A percentile compares a stretch with the other conserved stretches of the same genome.
phyloP scores from a whole-genome alignment of 164 flowering plant genomes.

The Nymphaea thermarum region DNA sequence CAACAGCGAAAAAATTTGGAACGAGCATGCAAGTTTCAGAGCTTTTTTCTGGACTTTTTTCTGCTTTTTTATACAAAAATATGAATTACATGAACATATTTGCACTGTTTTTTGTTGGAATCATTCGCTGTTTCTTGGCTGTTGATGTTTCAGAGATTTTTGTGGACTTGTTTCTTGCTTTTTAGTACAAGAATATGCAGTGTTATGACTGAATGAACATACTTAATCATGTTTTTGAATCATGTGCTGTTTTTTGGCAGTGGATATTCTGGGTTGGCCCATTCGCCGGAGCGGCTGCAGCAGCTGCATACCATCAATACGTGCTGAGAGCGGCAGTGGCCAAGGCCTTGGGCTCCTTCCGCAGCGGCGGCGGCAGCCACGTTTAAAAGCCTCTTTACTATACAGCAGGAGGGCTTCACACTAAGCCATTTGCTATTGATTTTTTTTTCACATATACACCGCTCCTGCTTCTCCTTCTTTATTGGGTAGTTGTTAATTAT shows the following conservation, averaged over 20 bases:
- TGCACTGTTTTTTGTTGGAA: too few species aligned
- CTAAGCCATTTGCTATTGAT: neutral
- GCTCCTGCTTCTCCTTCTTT: neutral
- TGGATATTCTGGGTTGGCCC: slow-evolving; percentile 93
- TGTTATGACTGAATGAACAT: too few species aligned
- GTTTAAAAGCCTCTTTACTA: neutral
- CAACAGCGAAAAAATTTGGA: slow-evolving; percentile 24
- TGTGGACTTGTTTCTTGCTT: too few species aligned
- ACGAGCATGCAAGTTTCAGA: slow-evolving; percentile 18
- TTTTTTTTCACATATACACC: neutral
- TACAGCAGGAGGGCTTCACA: neutral
- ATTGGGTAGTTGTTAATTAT: too few species aligned
- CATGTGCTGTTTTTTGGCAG: slow-evolving; percentile 13
- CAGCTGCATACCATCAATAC: slow-evolving; percentile 75
- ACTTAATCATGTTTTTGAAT: too few species aligned
- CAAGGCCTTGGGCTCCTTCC: slow-evolving; percentile 73
- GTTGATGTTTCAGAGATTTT: too few species aligned
- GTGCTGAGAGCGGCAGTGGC: slow-evolving; percentile 66
- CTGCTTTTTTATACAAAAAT: neutral
- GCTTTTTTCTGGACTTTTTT: too few species aligned
- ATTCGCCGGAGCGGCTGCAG: slow-evolving; percentile 55
- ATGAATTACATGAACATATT: too few species aligned
- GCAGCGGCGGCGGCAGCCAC: slow-evolving; percentile 36
- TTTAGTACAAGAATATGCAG: too few species aligned
- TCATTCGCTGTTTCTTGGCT: too few species aligned